Evolutionary conservation across 176 grass and related monocot species (phyloP).

Genomic region (Hordeum marinum): DNA sequence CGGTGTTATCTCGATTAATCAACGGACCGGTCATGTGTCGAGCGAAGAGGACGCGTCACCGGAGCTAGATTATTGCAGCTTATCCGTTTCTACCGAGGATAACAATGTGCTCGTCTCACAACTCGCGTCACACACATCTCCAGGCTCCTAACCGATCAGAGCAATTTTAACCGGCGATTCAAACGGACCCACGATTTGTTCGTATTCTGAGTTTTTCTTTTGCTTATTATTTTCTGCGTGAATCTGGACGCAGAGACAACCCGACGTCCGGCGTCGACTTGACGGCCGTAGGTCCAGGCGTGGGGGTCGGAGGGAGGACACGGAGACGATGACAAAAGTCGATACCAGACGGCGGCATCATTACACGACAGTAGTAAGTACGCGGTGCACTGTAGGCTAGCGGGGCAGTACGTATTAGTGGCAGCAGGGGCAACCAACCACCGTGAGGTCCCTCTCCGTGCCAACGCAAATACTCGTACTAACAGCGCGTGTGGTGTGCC

Average conservation of each 20-base stretch:
- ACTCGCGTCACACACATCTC: neutral
- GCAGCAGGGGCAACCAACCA: neutral
- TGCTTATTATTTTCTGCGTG: too few species aligned
- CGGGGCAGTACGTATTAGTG: neutral
- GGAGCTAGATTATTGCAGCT: neutral
- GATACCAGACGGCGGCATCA: neutral
- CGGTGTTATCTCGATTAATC: neutral
- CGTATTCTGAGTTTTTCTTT: too few species aligned
- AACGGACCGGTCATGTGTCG: neutral
- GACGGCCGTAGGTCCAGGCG: neutral
- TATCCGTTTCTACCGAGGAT: neutral
- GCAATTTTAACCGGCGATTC: too few species aligned
- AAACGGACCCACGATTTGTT: too few species aligned
- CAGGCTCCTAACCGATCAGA: too few species aligned
- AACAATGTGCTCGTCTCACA: neutral
- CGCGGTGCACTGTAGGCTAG: neutral
- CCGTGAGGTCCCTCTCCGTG: neutral
- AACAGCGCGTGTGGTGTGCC: neutral
- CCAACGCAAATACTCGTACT: neutral
- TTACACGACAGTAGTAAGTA: neutral
- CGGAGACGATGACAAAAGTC: neutral
- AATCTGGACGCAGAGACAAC: too few species aligned
- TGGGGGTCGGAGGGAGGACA: neutral
- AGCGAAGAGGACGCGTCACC: neutral
- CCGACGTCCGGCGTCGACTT: too few species aligned